Evolutionary conservation across 2,329 filamentous ascomycete species (phyloP), one percentile per base, ranked within the genome.

Genomic region (Xylariaceae sp.): DNA sequence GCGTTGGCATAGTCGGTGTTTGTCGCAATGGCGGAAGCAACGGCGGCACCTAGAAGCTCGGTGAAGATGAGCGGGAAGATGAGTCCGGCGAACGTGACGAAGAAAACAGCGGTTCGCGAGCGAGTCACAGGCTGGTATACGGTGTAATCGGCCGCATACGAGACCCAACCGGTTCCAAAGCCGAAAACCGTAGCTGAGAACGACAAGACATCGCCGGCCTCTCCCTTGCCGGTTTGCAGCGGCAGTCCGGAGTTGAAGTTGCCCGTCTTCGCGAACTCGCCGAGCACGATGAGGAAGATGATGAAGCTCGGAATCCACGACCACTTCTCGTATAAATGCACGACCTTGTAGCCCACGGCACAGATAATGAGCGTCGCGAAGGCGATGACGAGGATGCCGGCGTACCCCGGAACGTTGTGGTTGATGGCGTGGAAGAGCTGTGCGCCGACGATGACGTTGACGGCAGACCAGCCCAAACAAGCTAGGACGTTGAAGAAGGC

Each of bases 361-460:
- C 82, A 85, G 51, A 92, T 73, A 37, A 83, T 44, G 42, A 88
- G 76, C 0, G 85, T 88, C 54, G 76, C 77, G 41, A 82, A 62
- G 8, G 84, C 79, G 53, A 91, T 87, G 52, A 91, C 77, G 32
- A 92, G 66, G 50, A 93, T 85, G 17, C 86, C 87, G 1, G 85
- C 86, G 60, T 74, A 85, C 37, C 86, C 85, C 6, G 85, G 85
- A 53, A 91, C 80, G 40, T 77, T 65, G 37, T 65, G 61, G 61
- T 88, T 90, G 37, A 92, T 82, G 1, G 87, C 83, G 45, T 88
- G 75, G 55, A 93, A 75, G 6, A 92, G 75, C 63, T 92, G 84
- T 0, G 86, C 85, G 16, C 86, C 88, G 14, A 92, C 86, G 51
- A 93, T 90, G 44, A 80, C 78, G 60, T 93, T 92, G 54, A 90